These are phyloP conservation scores for Phyllosticta citriasiana DNA, from an alignment of 2,329 filamentous ascomycete species.

Conservation along the genomic window DNA sequence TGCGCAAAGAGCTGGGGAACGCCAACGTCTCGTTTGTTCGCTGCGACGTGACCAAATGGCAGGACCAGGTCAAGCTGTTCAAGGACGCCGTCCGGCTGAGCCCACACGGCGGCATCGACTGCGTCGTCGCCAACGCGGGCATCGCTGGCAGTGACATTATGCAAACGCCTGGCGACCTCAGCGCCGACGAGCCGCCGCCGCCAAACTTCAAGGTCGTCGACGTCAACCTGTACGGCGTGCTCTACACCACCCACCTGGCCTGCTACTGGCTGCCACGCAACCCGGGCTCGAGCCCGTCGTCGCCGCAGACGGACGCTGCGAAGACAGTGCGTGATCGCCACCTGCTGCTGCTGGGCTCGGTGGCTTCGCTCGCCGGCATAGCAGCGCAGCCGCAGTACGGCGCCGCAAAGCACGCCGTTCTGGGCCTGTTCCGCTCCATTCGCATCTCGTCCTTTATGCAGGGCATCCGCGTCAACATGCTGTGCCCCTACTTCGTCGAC, in stretches of 20 bases:
- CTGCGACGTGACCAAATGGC: constrained; percentile 57
- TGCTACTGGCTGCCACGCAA: constrained; percentile 48
- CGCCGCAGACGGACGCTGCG: constrained; percentile 15
- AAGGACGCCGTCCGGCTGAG: constrained; percentile 46
- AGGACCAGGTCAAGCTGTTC: constrained; percentile 55
- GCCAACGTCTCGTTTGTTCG: constrained; percentile 45
- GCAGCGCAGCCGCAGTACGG: constrained; percentile 43
- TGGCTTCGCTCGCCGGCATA: constrained; percentile 43
- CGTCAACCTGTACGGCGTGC: constrained; percentile 53
- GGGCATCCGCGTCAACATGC: constrained; percentile 53
- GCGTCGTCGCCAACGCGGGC: constrained; percentile 58
- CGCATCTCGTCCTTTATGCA: constrained; percentile 38
- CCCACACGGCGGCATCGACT: constrained; percentile 47
- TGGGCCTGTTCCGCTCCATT: constrained; percentile 53
- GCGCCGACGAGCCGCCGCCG: constrained; percentile 31
- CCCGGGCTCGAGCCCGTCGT: constrained; percentile 28
- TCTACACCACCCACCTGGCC: constrained; percentile 57
- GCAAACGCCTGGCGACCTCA: constrained; percentile 38
- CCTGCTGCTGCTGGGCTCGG: constrained; percentile 52
- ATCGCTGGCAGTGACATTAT: constrained; percentile 41
- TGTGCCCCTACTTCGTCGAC: constrained; percentile 59
- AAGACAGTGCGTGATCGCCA: constrained; percentile 43
- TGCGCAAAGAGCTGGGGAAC: constrained; percentile 19
- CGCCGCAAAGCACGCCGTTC: constrained; percentile 55
- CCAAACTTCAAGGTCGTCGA: constrained; percentile 47